Evolutionary conservation across 306 rosid genomes (phyloP), one percentile per base, ranked within the genome.

Genomic region (Rubus idaeus): DNA sequence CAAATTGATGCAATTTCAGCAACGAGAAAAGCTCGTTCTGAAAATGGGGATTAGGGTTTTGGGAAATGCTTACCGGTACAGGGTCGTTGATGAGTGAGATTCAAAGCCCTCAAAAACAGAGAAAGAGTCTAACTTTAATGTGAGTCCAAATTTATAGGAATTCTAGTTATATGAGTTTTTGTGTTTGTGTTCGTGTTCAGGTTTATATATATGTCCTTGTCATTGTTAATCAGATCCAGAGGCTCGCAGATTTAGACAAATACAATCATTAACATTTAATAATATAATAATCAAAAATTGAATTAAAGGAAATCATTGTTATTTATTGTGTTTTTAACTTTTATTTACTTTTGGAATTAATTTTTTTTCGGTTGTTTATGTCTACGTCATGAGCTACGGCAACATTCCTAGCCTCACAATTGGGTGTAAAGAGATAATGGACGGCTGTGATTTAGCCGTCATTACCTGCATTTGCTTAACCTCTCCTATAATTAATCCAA

Each of bases 121-220:
- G 66, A 70, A 75, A 70, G 69, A 76, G 21, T 51, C 72, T 39
- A 35, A 46, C 30, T 80, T 62, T 72, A 75, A 77, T 83, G 81
- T 68, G 83, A 82, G 88, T 87, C 87, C 88, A 79, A 83, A 78
- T 78, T 78, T 71, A 80, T 83, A 80, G 91, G 88, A 61, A 82
- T 85, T 78, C 73, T 76, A 13, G 18, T 65, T 74, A 10, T 66
- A 20, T 21, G 65, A 55, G 68, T 41, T n/a, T 42, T 17, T 17
- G 60, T 40, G 78, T 71, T 68, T 42, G 67, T 49, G 74, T 71
- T 74, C 62, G 80, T 81, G 83, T 26, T 78, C 37, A 55, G 68
- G 68, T 58, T 11, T 75, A 53, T 55, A 40, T 64, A 75, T 41
- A 41, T 18, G 41, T 35, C 42, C 12, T n/a, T 37, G 46, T 73